Evolutionary conservation across 805 yeast genomes (phyloP).

Genomic region (Metschnikowia amazonensis): DNA sequence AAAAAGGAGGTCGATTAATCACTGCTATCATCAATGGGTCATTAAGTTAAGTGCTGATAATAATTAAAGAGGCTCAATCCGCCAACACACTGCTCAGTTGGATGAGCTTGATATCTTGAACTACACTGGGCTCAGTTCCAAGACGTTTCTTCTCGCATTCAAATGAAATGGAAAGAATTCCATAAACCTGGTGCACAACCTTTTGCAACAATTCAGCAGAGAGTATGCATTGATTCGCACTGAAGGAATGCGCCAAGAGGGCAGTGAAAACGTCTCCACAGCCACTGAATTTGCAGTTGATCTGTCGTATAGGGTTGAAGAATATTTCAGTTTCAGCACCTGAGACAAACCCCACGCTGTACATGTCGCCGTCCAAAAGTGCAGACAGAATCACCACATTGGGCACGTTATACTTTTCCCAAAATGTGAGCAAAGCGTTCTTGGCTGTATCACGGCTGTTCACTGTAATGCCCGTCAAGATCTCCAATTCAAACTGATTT

Average conservation of each 20-base stretch:
- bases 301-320: conserved; percentile 41
- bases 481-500: conserved; percentile 83
- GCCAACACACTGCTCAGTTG: conserved; percentile 30
- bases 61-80: conserved; percentile 9
- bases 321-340: conserved; percentile 19
- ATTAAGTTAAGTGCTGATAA: neutral
- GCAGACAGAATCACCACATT: conserved; percentile 61
- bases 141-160: conserved; percentile 15
- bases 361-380: conserved; percentile 32
- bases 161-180: conserved; percentile 28
- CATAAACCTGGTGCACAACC: conserved; percentile 25
- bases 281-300: conserved; percentile 64
- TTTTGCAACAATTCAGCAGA: conserved; percentile 25
- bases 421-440: conserved; percentile 40
- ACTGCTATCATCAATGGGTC: neutral
- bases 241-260: conserved; percentile 49
- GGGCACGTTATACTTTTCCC: conserved; percentile 41
- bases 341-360: conserved; percentile 36
- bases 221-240: conserved; percentile 22
- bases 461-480: conserved; percentile 52
- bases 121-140: conserved; percentile 21
- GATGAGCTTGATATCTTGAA: conserved; percentile 35
- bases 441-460: conserved; percentile 34
- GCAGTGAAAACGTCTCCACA: conserved; percentile 74
- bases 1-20: neutral